phyloP scores from a whole-genome alignment of 164 flowering plant species.

The Magnolia kwangsiensis region DNA sequence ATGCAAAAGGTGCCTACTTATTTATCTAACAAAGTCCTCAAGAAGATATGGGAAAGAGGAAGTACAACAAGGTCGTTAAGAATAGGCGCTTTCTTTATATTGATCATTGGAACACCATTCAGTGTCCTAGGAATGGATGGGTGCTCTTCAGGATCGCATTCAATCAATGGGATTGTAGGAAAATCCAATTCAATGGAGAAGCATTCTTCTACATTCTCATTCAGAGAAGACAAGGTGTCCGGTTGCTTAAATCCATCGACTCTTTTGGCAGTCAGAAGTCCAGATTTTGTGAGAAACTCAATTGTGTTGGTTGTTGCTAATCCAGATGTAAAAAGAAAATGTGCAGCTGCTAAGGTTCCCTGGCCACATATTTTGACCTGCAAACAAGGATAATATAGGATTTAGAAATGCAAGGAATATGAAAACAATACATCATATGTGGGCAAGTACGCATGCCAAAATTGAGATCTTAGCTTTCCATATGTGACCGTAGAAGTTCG shows the following conservation, averaged over 20 bases:
- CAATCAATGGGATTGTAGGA: slow-evolving; percentile 39
- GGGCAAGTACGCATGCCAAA: too few relatives aligned
- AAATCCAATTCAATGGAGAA: slow-evolving; percentile 67
- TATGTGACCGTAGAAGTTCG: too few relatives aligned
- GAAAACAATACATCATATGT: neutral
- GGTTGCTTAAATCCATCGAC: slow-evolving; percentile 18
- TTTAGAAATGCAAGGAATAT: neutral
- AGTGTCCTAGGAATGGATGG: slow-evolving; percentile 45
- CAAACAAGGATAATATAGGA: slow-evolving; percentile 1
- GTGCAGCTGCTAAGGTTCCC: slow-evolving; percentile 34
- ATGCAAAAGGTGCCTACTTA: neutral
- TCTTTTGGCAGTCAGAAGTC: slow-evolving; percentile 58
- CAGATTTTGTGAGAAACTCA: slow-evolving; percentile 70
- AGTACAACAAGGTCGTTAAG: slow-evolving; percentile 47
- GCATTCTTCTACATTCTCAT: slow-evolving; percentile 19
- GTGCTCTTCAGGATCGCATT: slow-evolving; percentile 33
- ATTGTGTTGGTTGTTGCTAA: slow-evolving; percentile 33
- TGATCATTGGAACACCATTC: slow-evolving; percentile 43
- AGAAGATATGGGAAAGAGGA: neutral
- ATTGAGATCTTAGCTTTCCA: too few relatives aligned
- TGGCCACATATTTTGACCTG: slow-evolving; percentile 29
- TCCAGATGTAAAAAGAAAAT: slow-evolving; percentile 46
- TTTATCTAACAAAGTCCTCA: neutral
- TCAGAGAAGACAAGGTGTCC: slow-evolving; percentile 14
- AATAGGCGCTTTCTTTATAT: slow-evolving; percentile 37